Conservation (phyloP, 2,329 filamentous ascomycete genomes). For the Trichoderma brevicompactum region DNA sequence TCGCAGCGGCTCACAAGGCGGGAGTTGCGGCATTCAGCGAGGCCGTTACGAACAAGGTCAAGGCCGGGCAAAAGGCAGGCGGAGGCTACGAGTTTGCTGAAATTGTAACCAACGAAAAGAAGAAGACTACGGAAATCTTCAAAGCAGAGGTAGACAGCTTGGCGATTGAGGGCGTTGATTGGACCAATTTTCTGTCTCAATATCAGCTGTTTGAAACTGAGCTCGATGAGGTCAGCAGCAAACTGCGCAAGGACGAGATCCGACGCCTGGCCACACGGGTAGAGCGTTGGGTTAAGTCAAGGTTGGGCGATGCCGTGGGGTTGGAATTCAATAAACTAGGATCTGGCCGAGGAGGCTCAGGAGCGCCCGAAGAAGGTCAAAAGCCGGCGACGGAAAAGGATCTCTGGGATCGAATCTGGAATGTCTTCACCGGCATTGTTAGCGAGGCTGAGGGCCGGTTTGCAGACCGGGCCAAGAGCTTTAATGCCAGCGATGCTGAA, state of each 20-base stretch:
- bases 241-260: constrained; percentile 94
- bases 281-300: constrained; percentile 90
- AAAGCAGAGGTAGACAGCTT: constrained; percentile 75
- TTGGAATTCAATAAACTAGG: constrained; percentile 96
- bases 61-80: constrained; percentile 89
- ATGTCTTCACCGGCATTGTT: constrained; percentile 79
- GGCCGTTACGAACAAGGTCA: constrained; percentile 83
- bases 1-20: constrained; percentile 85
- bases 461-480: constrained; percentile 85
- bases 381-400: constrained; percentile 77
- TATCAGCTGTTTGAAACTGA: constrained; percentile 84
- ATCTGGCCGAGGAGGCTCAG: constrained; percentile 80
- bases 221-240: constrained; percentile 82
- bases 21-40: constrained; percentile 85
- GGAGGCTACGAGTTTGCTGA: constrained; percentile 92
- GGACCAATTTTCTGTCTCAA: constrained; percentile 87
- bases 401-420: constrained; percentile 96
- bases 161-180: constrained; percentile 76
- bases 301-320: constrained; percentile 83
- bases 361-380: constrained; percentile 77
- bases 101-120: constrained; percentile 85
- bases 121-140: constrained; percentile 74
- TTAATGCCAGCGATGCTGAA: constrained; percentile 89
- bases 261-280: constrained; percentile 85
- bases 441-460: constrained; percentile 85